Base-by-base conservation (phyloP, 345 rosid genomes). In the Pelargonium nanum region DNA sequence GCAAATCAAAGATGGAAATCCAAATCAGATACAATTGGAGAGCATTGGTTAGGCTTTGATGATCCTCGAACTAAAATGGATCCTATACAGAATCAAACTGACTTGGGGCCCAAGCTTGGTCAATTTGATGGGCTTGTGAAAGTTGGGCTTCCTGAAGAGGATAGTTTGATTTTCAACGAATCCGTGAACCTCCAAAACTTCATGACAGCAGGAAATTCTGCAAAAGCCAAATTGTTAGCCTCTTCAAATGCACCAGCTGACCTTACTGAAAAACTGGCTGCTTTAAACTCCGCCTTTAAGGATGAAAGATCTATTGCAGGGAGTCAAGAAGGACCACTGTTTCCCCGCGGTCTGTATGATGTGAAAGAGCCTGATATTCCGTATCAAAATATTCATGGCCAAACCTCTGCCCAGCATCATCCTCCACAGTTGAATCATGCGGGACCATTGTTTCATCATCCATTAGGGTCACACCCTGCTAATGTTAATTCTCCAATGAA, bases 381-480 rank as follows among this genome's bases (percentile, higher is more conserved):
- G 22, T 77, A 72, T 58, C 79, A 65, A 40, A 76, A 65, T 61
- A 63, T 68, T 57, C 75, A 66, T 65, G 65, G 53, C 56, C 87
- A 77, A 34, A 61, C 89, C 64, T 68, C 79, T 63, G 68, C 76
- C 7, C 86, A 72, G 76, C 75, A 74, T 66, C 83, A 45, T 56
- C 84, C 76, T 30, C 51, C 78, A 52, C 91, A 76, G 58, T 66
- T 80, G 74, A 84, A 87, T 74, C 85, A 76, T 62, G 73, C 70
- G 58, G 87, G 84, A 5, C 72, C 82, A 15, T 59, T 71, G 57
- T 68, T 83, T 66, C 80, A 78, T 67, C 80, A 78, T 67, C 72
- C 81, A 5, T 72, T 82, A 54, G 89, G 85, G 74, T 64, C 95
- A 69, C 85, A 81, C 68, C 79, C 79, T 71, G 76, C 80, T 64